These are phyloP conservation scores for Chloranthus sessilifolius DNA, from an alignment of 164 flowering plant genomes.

Conservation along the genomic window DNA sequence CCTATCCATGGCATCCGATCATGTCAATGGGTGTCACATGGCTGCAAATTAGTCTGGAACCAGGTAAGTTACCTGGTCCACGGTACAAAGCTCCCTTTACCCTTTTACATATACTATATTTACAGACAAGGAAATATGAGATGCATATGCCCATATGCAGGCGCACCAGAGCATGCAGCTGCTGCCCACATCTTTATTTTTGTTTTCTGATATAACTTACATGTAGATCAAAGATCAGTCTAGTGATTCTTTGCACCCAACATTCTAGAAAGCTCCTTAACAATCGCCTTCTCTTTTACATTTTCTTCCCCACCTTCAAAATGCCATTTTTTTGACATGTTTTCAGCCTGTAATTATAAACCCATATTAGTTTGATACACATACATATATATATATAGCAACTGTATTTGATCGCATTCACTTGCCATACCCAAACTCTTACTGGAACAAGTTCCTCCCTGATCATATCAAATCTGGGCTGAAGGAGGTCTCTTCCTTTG, in stretches of 20 bases:
- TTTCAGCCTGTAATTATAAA: constrained; percentile 45
- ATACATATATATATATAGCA: background rate
- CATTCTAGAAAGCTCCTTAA: constrained; percentile 63
- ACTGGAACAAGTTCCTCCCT: constrained; percentile 54
- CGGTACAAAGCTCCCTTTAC: no score
- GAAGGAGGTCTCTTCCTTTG: constrained; percentile 55
- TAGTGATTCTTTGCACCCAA: constrained; percentile 45
- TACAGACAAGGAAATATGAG: no score
- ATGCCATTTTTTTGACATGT: constrained; percentile 58
- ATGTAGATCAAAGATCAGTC: no score
- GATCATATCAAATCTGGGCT: constrained; percentile 48
- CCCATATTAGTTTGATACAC: constrained; percentile 7
- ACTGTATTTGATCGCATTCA: background rate
- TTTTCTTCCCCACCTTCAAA: constrained; percentile 35
- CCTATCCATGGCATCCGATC: no score
- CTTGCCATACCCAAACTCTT: constrained; percentile 52
- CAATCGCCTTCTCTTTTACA: constrained; percentile 53
- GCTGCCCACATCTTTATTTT: no score
- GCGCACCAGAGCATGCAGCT: no score
- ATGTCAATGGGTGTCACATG: no score
- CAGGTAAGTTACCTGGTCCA: no score
- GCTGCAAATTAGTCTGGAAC: no score
- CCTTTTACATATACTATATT: no score
- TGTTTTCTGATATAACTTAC: no score
- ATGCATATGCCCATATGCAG: no score